phyloP scores from a whole-genome alignment of 169 alveolate species.

The Plasmodium reichenowi region DNA sequence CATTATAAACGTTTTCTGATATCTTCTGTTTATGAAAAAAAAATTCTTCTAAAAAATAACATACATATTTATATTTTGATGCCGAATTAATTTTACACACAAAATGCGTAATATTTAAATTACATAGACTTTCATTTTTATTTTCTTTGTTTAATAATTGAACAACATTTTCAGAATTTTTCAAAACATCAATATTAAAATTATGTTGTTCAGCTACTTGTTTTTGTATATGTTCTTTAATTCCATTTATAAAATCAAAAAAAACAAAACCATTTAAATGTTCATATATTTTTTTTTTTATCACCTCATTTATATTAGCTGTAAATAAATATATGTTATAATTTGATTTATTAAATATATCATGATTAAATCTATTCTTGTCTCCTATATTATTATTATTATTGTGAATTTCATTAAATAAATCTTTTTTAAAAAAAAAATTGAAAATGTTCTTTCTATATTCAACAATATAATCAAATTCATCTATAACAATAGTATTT shows the following conservation, averaged over 20 bases:
- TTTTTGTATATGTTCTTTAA: constrained; percentile 56
- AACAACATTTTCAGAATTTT: constrained; percentile 26
- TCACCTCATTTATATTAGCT: constrained; percentile 52
- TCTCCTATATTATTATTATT: neutral
- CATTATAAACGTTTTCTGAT: neutral
- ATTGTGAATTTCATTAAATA: neutral
- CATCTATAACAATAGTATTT: constrained; percentile 63
- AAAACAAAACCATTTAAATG: constrained; percentile 58
- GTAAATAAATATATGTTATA: constrained; percentile 59
- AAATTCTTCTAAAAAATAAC: constrained; percentile 66
- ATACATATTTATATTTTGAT: constrained; percentile 69
- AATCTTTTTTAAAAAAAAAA: constrained; percentile 31
- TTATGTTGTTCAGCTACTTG: constrained; percentile 9
- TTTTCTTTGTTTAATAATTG: constrained; percentile 62
- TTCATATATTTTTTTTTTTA: constrained; percentile 45
- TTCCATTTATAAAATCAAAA: constrained; percentile 67
- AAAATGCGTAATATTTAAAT: constrained; percentile 61
- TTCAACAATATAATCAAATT: constrained; percentile 54
- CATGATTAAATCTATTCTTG: constrained; percentile 4
- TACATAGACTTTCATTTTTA: constrained; percentile 38
- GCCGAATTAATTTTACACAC: constrained; percentile 69
- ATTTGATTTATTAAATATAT: constrained; percentile 16
- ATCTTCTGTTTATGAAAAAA: constrained; percentile 35
- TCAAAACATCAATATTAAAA: constrained; percentile 15
- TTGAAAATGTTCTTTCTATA: constrained; percentile 51